phyloP scores from a whole-genome alignment of 2,329 filamentous ascomycete genomes.

The Cladosporium colombiae region DNA sequence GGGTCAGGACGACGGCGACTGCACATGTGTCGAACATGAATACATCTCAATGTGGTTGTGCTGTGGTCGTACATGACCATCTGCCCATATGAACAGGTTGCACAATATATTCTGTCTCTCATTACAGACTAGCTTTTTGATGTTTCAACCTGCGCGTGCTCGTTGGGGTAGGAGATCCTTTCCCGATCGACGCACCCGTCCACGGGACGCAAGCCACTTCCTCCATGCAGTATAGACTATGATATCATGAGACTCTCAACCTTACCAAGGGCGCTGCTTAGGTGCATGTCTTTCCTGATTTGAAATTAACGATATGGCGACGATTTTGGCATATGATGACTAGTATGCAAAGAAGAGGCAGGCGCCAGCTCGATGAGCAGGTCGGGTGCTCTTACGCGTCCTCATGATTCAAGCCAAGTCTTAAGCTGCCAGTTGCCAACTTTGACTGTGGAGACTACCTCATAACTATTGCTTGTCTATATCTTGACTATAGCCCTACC shows the following conservation, averaged over 20 bases:
- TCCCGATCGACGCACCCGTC: background rate
- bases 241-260: background rate
- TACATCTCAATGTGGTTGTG: background rate
- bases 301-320: background rate
- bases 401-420: constrained; percentile 9
- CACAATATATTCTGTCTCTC: background rate
- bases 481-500: constrained; percentile 8
- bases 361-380: background rate
- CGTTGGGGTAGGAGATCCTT: background rate
- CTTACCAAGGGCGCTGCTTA: background rate
- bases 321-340: background rate
- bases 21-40: background rate
- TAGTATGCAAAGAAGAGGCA: background rate
- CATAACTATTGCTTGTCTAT: constrained; percentile 15
- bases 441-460: constrained; percentile 1
- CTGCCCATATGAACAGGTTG: background rate
- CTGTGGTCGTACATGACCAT: background rate
- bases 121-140: background rate
- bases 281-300: background rate
- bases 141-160: background rate
- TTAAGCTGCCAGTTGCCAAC: constrained; percentile 10
- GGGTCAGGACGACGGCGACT: background rate
- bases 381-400: constrained; percentile 8
- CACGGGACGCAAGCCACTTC: background rate
- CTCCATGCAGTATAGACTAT: background rate